Percentiles rank a stretch among this genome's conserved stretches.
Conservation (phyloP, 192 early-diverging fungal species). For the Umbelopsis isabellina region DNA sequence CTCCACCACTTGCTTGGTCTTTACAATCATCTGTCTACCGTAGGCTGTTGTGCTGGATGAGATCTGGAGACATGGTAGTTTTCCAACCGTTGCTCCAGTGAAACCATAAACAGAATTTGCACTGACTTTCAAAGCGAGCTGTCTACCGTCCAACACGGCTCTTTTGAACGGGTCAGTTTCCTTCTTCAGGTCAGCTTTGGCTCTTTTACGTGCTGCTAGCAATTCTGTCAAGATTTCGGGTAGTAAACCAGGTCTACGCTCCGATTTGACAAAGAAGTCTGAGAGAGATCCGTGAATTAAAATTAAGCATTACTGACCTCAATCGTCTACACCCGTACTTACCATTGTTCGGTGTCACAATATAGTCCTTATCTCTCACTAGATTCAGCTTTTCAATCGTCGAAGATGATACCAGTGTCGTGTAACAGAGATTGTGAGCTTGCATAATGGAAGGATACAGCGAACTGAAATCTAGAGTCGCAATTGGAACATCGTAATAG, state of each 20-base stretch:
- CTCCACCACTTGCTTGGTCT: constrained; percentile 84
- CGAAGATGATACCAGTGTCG: constrained; percentile 70
- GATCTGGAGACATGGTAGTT: constrained; percentile 91
- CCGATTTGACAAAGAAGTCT: constrained; percentile 87
- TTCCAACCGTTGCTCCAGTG: constrained; percentile 91
- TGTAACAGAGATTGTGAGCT: constrained; percentile 99
- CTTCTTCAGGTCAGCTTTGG: constrained; percentile 92
- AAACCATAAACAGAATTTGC: constrained; percentile 99
- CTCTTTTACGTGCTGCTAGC: constrained; percentile 87
- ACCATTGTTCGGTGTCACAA: constrained; percentile 88
- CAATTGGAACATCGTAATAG: constrained; percentile 94
- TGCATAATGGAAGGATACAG: constrained; percentile 99
- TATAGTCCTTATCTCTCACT: constrained; percentile 82
- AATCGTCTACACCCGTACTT: constrained; percentile 14
- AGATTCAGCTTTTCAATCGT: constrained; percentile 66
- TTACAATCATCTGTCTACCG: constrained; percentile 95
- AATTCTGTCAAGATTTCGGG: constrained; percentile 90
- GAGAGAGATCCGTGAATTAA: neutral
- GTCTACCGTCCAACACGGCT: constrained; percentile 94
- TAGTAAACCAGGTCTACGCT: constrained; percentile 78
- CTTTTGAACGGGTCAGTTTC: constrained; percentile 95
- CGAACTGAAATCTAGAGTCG: constrained; percentile 97
- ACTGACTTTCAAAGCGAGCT: constrained; percentile 93
- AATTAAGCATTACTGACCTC: neutral
- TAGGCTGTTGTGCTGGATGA: constrained; percentile 93